These are phyloP conservation scores for Colletotrichum lini DNA, from an alignment of 2,329 filamentous ascomycete genomes.

Conservation along the genomic window DNA sequence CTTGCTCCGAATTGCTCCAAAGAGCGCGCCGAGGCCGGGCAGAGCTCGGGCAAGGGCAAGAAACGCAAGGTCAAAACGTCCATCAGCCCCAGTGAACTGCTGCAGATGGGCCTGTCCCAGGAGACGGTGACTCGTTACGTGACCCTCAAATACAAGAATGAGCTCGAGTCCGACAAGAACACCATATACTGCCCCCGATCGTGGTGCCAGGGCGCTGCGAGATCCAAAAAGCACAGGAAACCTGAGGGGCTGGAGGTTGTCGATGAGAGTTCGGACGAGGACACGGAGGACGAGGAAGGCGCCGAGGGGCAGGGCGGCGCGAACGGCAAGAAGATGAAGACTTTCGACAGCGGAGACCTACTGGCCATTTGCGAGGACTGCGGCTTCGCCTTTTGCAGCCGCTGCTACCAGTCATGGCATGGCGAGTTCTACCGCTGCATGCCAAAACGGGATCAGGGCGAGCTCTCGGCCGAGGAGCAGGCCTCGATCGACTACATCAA, in stretches of 20 bases:
- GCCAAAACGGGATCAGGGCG: slow-evolving; percentile 75
- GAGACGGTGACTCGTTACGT: slow-evolving; percentile 88
- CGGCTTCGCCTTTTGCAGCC: slow-evolving; percentile 86
- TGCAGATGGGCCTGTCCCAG: slow-evolving; percentile 80
- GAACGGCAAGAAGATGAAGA: slow-evolving; percentile 43
- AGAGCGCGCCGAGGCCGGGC: slow-evolving; percentile 60
- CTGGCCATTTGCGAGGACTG: slow-evolving; percentile 92
- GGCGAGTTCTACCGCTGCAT: slow-evolving; percentile 83
- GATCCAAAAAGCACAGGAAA: slow-evolving; percentile 80
- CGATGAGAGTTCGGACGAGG: slow-evolving; percentile 65
- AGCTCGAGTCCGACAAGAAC: slow-evolving; percentile 90
- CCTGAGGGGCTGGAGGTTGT: slow-evolving; percentile 75
- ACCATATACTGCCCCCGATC: slow-evolving; percentile 93
- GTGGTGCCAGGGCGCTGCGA: slow-evolving; percentile 93
- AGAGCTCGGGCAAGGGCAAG: slow-evolving; percentile 49
- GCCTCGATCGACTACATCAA: slow-evolving; percentile 88
- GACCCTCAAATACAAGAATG: slow-evolving; percentile 90
- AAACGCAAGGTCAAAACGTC: slow-evolving; percentile 74
- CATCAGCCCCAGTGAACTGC: slow-evolving; percentile 86
- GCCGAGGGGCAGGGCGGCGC: slow-evolving; percentile 44
- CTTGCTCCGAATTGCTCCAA: slow-evolving; percentile 84
- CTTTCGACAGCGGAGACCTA: slow-evolving; percentile 70
- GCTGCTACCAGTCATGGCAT: slow-evolving; percentile 86
- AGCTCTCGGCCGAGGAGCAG: slow-evolving; percentile 87
- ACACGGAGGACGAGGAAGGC: slow-evolving; percentile 60